Evolutionary conservation across 2,329 filamentous ascomycete genomes (phyloP).

Genomic region (Colletotrichum spaethianum): DNA sequence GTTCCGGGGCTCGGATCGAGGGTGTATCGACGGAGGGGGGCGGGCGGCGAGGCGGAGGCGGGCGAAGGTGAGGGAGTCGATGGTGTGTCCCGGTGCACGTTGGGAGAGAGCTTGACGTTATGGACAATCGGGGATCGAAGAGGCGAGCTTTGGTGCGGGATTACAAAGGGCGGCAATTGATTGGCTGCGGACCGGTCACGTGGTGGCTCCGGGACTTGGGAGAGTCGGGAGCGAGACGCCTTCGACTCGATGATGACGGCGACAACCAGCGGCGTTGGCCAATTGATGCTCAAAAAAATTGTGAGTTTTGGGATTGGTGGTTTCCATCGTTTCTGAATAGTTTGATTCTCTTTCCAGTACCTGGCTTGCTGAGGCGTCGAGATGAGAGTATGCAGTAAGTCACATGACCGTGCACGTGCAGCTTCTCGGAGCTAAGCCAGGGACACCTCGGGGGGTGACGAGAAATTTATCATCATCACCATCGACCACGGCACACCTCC

Average conservation of each 20-base stretch:
- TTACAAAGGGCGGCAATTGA: constrained; percentile 43
- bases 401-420: constrained; percentile 40
- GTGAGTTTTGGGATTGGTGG: accelerated
- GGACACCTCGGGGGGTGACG: constrained; percentile 39
- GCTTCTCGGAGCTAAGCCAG: constrained; percentile 30
- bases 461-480: constrained; percentile 45
- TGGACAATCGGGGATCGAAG: constrained; percentile 35
- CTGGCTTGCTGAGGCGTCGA: neutral
- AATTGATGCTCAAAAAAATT: neutral
- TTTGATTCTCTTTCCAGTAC: neutral
- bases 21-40: constrained; percentile 21
- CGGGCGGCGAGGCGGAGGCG: constrained; percentile 1
- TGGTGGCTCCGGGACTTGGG: constrained; percentile 3
- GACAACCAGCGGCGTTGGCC: neutral
- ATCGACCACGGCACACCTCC: constrained; percentile 29
- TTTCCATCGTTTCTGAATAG: accelerated
- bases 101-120: constrained; percentile 40
- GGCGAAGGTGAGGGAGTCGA: neutral
- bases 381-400: accelerated
- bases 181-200: constrained; percentile 36
- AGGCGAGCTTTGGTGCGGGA: constrained; percentile 43
- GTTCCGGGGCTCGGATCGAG: constrained; percentile 26
- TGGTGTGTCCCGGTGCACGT: constrained; percentile 19
- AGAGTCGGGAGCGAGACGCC: constrained; percentile 11
- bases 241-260: constrained; percentile 25